Base-by-base conservation (phyloP, 2,329 filamentous ascomycete species). In the Rasamsonia emersonii region DNA sequence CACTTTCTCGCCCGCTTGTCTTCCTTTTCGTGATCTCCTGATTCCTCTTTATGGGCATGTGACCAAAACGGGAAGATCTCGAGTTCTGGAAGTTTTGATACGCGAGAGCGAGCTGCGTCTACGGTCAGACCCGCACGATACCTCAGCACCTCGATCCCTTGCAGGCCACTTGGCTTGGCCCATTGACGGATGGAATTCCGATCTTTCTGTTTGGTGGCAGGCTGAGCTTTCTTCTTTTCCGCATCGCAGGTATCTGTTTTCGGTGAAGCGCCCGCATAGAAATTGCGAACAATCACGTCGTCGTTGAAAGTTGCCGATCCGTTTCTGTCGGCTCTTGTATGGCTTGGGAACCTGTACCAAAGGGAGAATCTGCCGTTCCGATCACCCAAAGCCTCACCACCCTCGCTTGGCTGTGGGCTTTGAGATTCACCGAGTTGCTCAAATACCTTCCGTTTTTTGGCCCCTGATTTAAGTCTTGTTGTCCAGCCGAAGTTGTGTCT, bases 261-360 rank as follows among this genome's bases (percentile, higher is more conserved):
- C n/a, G 38, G 32, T 8, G 35, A 31, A n/a, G 36, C 32, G 16
- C 30, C 26, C 15, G 37, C 4, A 14, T 28, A 41, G 20, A 49
- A 49, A 24, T 47, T 45, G 9, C 43, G 40, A 18, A 40, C 33
- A 14, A 39, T 33, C n/a, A 49, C 29, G n/a, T 35, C 24, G 33
- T 48, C 42, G 5, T 37, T 28, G 5, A 35, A 25, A 17, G 33
- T 37, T n/a, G 40, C 39, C 9, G 37, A 34, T 17, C 26, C 32
- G 14, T 37, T 36, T 28, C 43, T 35, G 19, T 41, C 36, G 9
- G 24, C 24, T 24, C 30, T 38, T 5, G 37, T 38, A 23, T 45
- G 40, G 27, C 39, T 45, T 25, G 43, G 41, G 15, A 42, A 45
- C 18, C 39, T 43, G 9, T 39, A 35, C 43, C 50, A 50, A 17